Percentiles rank a stretch among this genome's conserved stretches.
Evolutionary conservation across 371 early-diverging fungal genomes (phyloP).

Genomic region (Blastocladiella emersonii): DNA sequence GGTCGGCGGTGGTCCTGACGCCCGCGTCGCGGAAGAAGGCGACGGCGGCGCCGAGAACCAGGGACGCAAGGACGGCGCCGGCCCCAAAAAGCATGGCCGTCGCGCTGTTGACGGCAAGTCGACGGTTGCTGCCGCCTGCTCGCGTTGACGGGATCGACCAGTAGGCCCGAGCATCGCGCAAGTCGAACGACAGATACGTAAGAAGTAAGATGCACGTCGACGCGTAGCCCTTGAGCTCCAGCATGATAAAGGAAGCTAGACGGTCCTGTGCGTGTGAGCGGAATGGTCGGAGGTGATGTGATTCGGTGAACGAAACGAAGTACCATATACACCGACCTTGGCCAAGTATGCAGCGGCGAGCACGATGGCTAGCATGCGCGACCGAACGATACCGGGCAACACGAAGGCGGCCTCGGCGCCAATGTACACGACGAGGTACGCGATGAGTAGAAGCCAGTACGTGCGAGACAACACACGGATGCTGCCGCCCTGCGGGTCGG

Average conservation of each 20-base stretch:
- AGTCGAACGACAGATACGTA: neutral
- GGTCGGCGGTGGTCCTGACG: no score
- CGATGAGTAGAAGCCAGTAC: no score
- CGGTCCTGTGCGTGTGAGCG: neutral
- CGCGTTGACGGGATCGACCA: neutral
- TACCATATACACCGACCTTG: no score
- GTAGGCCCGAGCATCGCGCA: neutral
- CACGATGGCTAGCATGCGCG: neutral
- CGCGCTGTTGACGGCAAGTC: neutral
- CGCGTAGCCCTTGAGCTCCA: neutral
- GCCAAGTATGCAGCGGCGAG: neutral
- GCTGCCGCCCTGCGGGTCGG: no score
- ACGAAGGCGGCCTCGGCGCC: no score
- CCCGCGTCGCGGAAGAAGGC: neutral
- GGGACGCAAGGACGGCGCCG: neutral
- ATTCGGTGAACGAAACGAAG: no score
- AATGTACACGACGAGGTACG: no score
- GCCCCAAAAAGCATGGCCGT: neutral
- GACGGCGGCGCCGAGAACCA: no score
- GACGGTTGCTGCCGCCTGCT: neutral
- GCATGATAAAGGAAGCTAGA: neutral
- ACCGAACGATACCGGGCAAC: neutral
- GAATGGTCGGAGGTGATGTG: no score
- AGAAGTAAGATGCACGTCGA: neutral
- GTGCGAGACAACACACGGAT: no score